Evolutionary conservation across 2,329 filamentous ascomycete genomes (phyloP).

Genomic region (Pseudogymnoascus sp.): DNA sequence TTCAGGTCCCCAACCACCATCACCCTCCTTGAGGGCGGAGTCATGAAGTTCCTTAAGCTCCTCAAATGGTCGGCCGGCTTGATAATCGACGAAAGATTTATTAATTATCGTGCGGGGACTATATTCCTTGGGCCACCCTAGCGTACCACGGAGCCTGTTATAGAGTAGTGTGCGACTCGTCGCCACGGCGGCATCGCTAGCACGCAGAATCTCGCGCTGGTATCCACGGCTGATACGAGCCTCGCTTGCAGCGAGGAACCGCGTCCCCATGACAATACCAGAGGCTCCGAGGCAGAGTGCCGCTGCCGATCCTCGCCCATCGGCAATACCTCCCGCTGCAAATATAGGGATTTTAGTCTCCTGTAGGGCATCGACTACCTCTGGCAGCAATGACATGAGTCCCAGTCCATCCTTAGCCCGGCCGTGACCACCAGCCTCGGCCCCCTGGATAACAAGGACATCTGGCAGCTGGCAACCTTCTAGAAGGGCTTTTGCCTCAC

Average conservation of each 20-base stretch:
- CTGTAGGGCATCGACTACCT: constrained; percentile 7
- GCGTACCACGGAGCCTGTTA: constrained; percentile 43
- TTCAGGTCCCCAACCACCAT: constrained; percentile 38
- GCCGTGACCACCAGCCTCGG: constrained; percentile 24
- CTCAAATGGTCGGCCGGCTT: constrained; percentile 28
- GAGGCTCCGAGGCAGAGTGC: constrained; percentile 25
- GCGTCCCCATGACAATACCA: constrained; percentile 40
- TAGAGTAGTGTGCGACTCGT: constrained; percentile 41
- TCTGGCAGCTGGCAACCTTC: constrained; percentile 14
- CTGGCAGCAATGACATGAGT: constrained; percentile 9
- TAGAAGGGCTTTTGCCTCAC: constrained; percentile 13
- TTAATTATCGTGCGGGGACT: constrained; percentile 48
- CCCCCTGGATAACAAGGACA: constrained; percentile 23
- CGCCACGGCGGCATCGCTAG: constrained; percentile 38
- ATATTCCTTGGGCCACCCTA: constrained; percentile 46
- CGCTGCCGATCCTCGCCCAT: constrained; percentile 26
- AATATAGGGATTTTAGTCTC: constrained; percentile 6
- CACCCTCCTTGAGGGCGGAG: constrained; percentile 25
- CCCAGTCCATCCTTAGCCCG: not conserved
- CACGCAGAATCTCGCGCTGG: constrained; percentile 34
- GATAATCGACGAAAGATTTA: constrained; percentile 35
- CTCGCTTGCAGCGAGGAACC: constrained; percentile 38
- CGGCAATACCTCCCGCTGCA: constrained; percentile 23
- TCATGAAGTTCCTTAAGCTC: constrained; percentile 26
- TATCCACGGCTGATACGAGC: constrained; percentile 38